Percentiles rank a stretch among this genome's conserved stretches.
phyloP scores from a whole-genome alignment of 2,329 filamentous ascomycete species.

The Torrubiella hemipterigena region DNA sequence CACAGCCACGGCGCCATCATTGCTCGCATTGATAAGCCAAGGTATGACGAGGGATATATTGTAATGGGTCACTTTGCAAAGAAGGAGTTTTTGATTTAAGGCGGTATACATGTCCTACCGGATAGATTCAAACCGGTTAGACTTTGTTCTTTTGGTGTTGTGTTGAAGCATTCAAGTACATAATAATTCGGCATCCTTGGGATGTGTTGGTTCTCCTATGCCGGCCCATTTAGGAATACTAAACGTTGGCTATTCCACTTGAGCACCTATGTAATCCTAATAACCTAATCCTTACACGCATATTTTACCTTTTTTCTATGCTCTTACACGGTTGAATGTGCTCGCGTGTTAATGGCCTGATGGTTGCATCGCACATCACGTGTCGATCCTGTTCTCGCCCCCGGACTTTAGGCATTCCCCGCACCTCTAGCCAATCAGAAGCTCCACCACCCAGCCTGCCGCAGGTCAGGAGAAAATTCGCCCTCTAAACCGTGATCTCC shows the following conservation, averaged over 20 bases:
- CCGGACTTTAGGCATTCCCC: constrained; percentile 14
- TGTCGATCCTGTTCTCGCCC: constrained; percentile 4
- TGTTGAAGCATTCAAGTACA: constrained; percentile 1
- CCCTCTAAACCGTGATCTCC: constrained; percentile 2
- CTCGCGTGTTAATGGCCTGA: no score
- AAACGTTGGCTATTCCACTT: not conserved
- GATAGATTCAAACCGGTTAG: no score
- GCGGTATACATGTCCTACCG: not conserved
- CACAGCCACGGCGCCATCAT: constrained; percentile 90
- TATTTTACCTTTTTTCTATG: no score
- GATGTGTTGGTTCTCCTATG: no score
- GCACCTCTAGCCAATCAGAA: constrained; percentile 17
- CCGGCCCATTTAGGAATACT: not conserved
- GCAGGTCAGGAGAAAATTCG: constrained; percentile 6
- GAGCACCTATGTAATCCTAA: no score
- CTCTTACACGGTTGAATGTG: no score
- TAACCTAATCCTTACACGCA: no score
- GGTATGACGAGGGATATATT: constrained; percentile 63
- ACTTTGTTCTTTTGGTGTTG: no score
- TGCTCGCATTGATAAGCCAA: constrained; percentile 54
- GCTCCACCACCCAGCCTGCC: not conserved
- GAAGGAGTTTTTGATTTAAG: constrained; percentile 48
- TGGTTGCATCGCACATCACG: no score
- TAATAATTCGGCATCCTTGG: not conserved
- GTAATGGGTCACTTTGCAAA: constrained; percentile 75